Evolutionary conservation across 75 land plant species (phyloP), one percentile per base, ranked within the genome.

Genomic region (Pinus albicaulis): DNA sequence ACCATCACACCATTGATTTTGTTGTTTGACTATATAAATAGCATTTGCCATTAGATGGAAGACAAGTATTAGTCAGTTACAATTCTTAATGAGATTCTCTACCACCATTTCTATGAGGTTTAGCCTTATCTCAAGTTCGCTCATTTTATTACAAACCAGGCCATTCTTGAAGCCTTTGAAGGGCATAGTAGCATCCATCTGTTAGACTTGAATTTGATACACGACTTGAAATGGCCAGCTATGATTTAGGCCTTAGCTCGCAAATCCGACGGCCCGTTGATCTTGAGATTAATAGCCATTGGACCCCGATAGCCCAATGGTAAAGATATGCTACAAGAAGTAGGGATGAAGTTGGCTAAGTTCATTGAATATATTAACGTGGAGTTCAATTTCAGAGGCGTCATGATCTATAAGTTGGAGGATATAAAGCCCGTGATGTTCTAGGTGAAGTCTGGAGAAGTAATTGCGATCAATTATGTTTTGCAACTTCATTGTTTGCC

Each of bases 171-270:
- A 80, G 95, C 98, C 2, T 87, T 95, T 73, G 80, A 79, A 16
- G 95, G 93, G 12, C 86, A 92, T 31, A 84, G 79, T 13, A 72
- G 76, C 0, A 90, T 92, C 48, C 98, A 95, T 63, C 87, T 95
- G 22, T 86, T 95, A 58, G 98, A 95, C 77, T 87, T 90, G 78
- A 83, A 82, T 61, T 78, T 95, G 69, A 88, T 86, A 79, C 92
- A 90, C 19, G 98, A 95, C 1, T 78, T 90, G 61, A 95, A 95
- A 57, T 95, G 98, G 98, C 93, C 93, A 25, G 95, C 95, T 12
- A 82, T 95, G 55, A 90, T 95, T 66, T 93, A 95, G 74, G 95
- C 95, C 16, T 80, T 95, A 13, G 98, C 98, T 4, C 82, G 90
- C 14, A 86, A 95, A 2, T 86, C 88, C 7, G 95, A 87, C n/a